These are phyloP conservation scores for Fusarium albidum DNA, from an alignment of 2,329 filamentous ascomycete genomes.

Conservation along the genomic window DNA sequence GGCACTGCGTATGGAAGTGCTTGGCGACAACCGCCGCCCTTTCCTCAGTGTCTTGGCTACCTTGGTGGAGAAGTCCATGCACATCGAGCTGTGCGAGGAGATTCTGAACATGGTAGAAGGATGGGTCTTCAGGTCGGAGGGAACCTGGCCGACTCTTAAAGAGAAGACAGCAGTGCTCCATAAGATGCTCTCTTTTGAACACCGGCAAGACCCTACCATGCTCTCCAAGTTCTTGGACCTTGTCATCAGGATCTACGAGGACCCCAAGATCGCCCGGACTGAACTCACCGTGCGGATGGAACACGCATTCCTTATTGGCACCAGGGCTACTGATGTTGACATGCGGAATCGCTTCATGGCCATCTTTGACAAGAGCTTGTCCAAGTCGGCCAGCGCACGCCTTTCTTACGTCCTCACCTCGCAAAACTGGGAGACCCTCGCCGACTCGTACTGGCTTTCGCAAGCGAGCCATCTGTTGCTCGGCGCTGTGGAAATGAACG, in stretches of 20 bases:
- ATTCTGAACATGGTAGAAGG: slow-evolving; percentile 92
- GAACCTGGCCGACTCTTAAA: slow-evolving; percentile 96
- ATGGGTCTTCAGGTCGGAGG: slow-evolving; percentile 96
- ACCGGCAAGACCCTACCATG: slow-evolving; percentile 81
- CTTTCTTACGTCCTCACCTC: slow-evolving; percentile 88
- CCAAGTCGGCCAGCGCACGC: slow-evolving; percentile 88
- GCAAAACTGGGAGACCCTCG: slow-evolving; percentile 96
- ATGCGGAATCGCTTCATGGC: slow-evolving; percentile 97
- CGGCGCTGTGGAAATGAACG: slow-evolving; percentile 87
- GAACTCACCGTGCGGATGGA: slow-evolving; percentile 97
- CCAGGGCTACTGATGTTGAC: slow-evolving; percentile 89
- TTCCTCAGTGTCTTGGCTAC: slow-evolving; percentile 96
- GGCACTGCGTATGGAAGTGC: slow-evolving; percentile 87
- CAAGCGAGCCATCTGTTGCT: slow-evolving; percentile 94
- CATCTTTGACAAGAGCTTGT: slow-evolving; percentile 94
- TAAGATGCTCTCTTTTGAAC: slow-evolving; percentile 98
- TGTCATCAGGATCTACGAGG: slow-evolving; percentile 97
- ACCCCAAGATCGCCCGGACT: slow-evolving; percentile 92
- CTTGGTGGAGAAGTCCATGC: slow-evolving; percentile 93
- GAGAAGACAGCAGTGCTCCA: slow-evolving; percentile 99
- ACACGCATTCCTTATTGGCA: slow-evolving; percentile 96
- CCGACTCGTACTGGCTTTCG: slow-evolving; percentile 95
- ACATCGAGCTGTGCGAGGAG: slow-evolving; percentile 86
- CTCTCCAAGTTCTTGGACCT: slow-evolving; percentile 93
- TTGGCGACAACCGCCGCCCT: slow-evolving; percentile 89